Percentiles rank a stretch among this genome's conserved stretches.
Evolutionary conservation across 2,329 filamentous ascomycete species (phyloP).

Genomic region (Emmonsiellopsis sp.): DNA sequence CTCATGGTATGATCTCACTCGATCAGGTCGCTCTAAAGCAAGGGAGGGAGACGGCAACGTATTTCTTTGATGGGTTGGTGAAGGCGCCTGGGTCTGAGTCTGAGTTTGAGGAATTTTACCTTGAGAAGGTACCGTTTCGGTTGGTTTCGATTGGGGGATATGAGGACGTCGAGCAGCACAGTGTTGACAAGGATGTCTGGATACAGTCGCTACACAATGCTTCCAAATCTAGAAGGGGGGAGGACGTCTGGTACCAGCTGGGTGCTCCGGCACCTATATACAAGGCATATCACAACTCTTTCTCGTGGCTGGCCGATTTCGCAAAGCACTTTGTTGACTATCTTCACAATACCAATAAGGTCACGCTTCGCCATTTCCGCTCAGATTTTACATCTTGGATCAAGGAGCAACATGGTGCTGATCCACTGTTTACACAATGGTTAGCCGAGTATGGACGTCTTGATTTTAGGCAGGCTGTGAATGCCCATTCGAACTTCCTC

Average conservation of each 20-base stretch:
- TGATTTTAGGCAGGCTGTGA: slow-evolving; percentile 56
- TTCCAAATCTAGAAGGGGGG: slow-evolving; percentile 10
- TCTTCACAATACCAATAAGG: slow-evolving; percentile 28
- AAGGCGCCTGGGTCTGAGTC: slow-evolving; percentile 18
- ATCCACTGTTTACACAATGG: slow-evolving; percentile 47
- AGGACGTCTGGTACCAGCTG: slow-evolving; percentile 55
- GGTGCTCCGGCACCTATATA: slow-evolving; percentile 51
- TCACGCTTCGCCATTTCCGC: slow-evolving; percentile 50
- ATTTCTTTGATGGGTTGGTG: slow-evolving; percentile 55
- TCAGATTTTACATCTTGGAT: slow-evolving; percentile 51
- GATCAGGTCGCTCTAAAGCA: slow-evolving; percentile 40
- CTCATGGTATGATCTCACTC: slow-evolving; percentile 46
- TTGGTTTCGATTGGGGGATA: slow-evolving; percentile 60
- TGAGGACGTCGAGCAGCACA: slow-evolving; percentile 37
- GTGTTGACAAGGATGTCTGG: slow-evolving; percentile 49
- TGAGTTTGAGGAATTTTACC: slow-evolving; percentile 35
- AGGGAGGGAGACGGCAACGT: slow-evolving; percentile 20
- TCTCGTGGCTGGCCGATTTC: slow-evolving; percentile 62
- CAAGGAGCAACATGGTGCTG: slow-evolving; percentile 31
- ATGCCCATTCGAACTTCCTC: slow-evolving; percentile 53
- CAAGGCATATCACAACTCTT: slow-evolving; percentile 49
- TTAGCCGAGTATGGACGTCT: slow-evolving; percentile 31
- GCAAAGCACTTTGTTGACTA: slow-evolving; percentile 66
- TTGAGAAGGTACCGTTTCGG: slow-evolving; percentile 48
- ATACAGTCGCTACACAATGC: slow-evolving; percentile 43